These are phyloP conservation scores for Pleodorina starrii DNA, from an alignment of 139 green algal species.

Conservation along the genomic window DNA sequence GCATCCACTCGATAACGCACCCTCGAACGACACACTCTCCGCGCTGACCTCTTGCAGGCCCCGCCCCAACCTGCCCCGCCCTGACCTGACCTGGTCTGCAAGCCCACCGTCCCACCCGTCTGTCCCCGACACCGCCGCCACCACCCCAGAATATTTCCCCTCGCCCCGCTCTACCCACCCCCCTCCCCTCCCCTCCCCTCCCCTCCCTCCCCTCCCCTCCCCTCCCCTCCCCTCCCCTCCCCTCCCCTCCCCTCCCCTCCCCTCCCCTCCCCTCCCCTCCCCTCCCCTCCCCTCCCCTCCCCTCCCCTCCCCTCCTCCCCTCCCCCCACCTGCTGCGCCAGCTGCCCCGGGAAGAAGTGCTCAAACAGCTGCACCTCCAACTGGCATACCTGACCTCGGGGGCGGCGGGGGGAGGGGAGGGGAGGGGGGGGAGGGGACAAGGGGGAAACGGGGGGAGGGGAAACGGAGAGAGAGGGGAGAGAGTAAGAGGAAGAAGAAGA, in stretches of 20 bases:
- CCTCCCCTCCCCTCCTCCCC: too few relatives aligned
- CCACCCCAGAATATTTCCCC: background rate
- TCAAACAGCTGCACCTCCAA: constrained; percentile 91
- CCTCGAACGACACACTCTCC: too few relatives aligned
- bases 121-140: too few relatives aligned
- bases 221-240: background rate
- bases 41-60: too few relatives aligned
- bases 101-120: too few relatives aligned
- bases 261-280: background rate
- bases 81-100: too few relatives aligned
- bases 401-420: background rate
- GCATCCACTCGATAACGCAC: too few relatives aligned
- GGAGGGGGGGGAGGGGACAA: too few relatives aligned
- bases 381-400: constrained; percentile 76
- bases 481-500: too few relatives aligned
- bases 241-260: background rate
- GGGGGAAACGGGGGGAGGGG: too few relatives aligned
- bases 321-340: background rate
- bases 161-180: background rate
- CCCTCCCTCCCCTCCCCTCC: background rate
- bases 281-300: background rate
- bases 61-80: too few relatives aligned
- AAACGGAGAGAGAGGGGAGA: too few relatives aligned
- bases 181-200: background rate
- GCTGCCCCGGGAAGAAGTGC: constrained; percentile 86